phyloP scores from a whole-genome alignment of 2,329 filamentous ascomycete species.

The Sarocladium oryzae region DNA sequence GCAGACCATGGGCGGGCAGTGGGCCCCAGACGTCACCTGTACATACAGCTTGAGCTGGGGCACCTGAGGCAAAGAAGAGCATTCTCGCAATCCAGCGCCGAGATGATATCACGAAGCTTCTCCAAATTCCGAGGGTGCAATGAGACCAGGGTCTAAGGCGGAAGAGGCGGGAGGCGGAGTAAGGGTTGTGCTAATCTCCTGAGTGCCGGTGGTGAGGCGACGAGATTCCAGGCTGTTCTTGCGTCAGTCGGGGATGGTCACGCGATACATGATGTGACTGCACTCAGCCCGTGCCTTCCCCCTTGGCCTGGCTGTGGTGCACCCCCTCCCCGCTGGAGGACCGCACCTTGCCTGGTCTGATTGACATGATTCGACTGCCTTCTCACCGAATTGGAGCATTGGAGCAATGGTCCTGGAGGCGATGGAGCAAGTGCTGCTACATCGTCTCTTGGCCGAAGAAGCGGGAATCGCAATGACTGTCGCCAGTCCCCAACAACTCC shows the following conservation, averaged over 20 bases:
- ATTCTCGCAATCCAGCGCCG: neutral
- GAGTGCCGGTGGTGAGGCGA: neutral
- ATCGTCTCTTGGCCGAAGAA: too few relatives aligned
- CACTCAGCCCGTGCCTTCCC: conserved; percentile 1
- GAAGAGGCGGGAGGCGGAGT: neutral
- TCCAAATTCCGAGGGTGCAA: neutral
- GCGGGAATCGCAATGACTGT: neutral
- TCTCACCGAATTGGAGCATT: neutral
- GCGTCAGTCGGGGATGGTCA: conserved; percentile 8
- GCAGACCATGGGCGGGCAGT: neutral
- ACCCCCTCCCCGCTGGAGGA: neutral
- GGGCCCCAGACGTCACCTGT: conserved; percentile 3
- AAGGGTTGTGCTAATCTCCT: neutral
- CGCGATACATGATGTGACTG: conserved; percentile 9
- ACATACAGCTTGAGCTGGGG: neutral
- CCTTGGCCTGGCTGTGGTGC: neutral
- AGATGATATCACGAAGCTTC: neutral
- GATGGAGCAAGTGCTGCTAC: too few relatives aligned
- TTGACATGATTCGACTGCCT: neutral
- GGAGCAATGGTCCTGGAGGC: neutral
- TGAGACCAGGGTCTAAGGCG: neutral
- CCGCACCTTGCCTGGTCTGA: neutral
- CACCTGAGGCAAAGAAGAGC: too few relatives aligned
- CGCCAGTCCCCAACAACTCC: neutral
- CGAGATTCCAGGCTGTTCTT: conserved; percentile 7